Evolutionary conservation across 345 rosid species (phyloP), one percentile per base, ranked within the genome.

Genomic region (Euclidium syriacum): DNA sequence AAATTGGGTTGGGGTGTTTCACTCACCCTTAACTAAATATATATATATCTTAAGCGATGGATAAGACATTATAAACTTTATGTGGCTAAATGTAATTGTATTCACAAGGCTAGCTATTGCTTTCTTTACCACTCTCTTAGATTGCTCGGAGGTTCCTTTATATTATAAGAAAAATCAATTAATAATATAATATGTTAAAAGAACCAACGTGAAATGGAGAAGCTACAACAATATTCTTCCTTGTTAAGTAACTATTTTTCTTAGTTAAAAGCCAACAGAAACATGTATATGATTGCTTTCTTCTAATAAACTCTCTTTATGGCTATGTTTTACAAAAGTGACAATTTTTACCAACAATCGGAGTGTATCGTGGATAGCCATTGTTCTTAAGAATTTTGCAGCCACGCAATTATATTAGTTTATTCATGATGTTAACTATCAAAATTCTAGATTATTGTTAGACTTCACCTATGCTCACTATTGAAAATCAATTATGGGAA

Each of bases 51-150:
- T 36, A 59, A 44, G 70, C 67, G 67, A 73, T 52, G 48, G 46
- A 59, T 66, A 54, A 74, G 55, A 47, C 24, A 22, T 42, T 64
- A 65, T 58, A 27, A 68, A 71, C 78, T 24, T n/a, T 29, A 18
- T 52, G 57, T 70, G 58, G 35, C 58, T 43, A 24, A 26, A 15
- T 50, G 29, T 50, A 29, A 29, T 18, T 25, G 18, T 43, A 35
- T 16, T 51, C 33, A 49, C 10, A 16, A 49, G 58, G 24, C 40
- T 61, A 5, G 24, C 40, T 61, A 5, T 42, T 42, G 20, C 52
- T 41, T 58, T 34, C 52, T 47, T 48, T 39, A 51, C 26, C 58
- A 65, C 32, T 60, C 5, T 35, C 42, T 44, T 65, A 52, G 58
- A 65, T 29, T 17, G 32, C 43, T 46, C 18, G 57, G 47, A 40